phyloP scores from a whole-genome alignment of 176 grass and related monocot species.

The Phragmites australis region DNA sequence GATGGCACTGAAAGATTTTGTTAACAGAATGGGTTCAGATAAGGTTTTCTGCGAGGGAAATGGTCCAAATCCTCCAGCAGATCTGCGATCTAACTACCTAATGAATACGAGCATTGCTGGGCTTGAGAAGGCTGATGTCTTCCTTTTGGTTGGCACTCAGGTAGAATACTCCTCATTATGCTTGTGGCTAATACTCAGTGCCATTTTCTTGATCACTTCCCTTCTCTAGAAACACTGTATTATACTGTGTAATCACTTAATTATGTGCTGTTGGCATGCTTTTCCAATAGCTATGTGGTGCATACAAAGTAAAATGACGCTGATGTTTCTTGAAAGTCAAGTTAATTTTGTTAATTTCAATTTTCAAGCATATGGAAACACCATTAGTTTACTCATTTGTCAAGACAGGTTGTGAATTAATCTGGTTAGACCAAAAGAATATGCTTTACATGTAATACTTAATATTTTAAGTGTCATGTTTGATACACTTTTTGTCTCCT shows the following conservation, averaged over 20 bases:
- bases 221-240: not conserved
- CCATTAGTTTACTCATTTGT: not conserved
- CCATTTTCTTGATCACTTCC: constrained; percentile 14
- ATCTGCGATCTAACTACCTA: constrained; percentile 84
- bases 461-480: not conserved
- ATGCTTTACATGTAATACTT: not conserved
- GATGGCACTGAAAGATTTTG: constrained; percentile 97
- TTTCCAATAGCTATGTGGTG: constrained; percentile 11
- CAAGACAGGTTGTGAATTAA: not conserved
- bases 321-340: constrained; percentile 22
- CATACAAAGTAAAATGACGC: not conserved
- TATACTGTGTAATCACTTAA: not conserved
- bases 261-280: not conserved
- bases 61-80: constrained; percentile 74
- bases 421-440: constrained; percentile 2
- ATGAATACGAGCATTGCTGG: constrained; percentile 86
- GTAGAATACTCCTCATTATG: constrained; percentile 41
- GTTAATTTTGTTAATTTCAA: not conserved
- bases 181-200: not conserved
- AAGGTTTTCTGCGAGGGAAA: constrained; percentile 90
- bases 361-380: not conserved
- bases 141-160: constrained; percentile 98
- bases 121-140: constrained; percentile 93
- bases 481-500: not conserved
- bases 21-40: constrained; percentile 92